Conservation (phyloP, 805 yeast genomes). For the Kodamaea neixiangensis region DNA sequence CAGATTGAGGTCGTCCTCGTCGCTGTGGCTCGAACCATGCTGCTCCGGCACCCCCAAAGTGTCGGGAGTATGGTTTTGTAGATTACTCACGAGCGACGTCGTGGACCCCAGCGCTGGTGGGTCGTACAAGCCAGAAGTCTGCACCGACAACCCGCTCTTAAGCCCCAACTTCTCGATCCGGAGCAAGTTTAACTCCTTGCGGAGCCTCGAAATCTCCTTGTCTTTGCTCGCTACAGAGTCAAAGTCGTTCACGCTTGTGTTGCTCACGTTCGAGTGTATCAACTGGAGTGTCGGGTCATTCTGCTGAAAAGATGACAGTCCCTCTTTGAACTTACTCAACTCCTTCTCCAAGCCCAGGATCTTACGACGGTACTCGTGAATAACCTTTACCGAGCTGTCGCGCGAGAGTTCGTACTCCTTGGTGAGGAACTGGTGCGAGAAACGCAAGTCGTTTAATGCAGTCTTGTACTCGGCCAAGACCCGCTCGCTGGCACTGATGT, state of each 20-base stretch:
- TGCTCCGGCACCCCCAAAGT: constrained; percentile 8
- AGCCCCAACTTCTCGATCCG: constrained; percentile 48
- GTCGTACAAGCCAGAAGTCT: constrained; percentile 9
- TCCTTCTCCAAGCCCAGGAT: constrained; percentile 54
- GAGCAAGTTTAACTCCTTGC: constrained; percentile 46
- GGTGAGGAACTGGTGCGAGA: constrained; percentile 68
- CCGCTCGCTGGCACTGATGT: constrained; percentile 18
- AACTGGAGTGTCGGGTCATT: neutral
- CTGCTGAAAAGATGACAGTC: neutral
- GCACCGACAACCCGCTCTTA: neutral
- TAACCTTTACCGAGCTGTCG: constrained; percentile 51
- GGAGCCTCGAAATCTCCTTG: constrained; percentile 43
- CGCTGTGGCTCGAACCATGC: constrained; percentile 8
- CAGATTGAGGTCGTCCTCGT: constrained; percentile 23
- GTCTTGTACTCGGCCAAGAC: constrained; percentile 45
- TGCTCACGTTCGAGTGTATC: neutral
- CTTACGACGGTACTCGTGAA: constrained; percentile 56
- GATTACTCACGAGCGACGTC: constrained; percentile 10
- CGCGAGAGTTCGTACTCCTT: constrained; percentile 70
- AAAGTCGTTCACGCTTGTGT: constrained; percentile 4
- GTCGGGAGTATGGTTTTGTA: constrained; percentile 14
- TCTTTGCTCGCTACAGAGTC: constrained; percentile 26
- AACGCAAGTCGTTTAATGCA: constrained; percentile 67
- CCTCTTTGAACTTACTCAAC: constrained; percentile 19
- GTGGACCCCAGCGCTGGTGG: constrained; percentile 9